These are phyloP conservation scores for Glebionis coronaria DNA, from an alignment of 129 eudicot species.

Conservation along the genomic window DNA sequence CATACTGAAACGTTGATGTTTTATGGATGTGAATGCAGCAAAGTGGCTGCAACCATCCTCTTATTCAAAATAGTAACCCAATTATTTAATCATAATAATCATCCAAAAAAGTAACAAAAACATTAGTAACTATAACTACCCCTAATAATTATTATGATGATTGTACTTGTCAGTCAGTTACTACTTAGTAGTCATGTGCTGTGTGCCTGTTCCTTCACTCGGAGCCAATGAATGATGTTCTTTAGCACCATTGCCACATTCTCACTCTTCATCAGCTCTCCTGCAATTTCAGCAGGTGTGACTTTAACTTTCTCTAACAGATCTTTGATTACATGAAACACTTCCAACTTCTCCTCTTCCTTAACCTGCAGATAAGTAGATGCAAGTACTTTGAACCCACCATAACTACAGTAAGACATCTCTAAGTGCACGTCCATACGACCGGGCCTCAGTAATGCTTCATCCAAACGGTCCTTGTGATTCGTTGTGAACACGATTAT, in stretches of 20 bases:
- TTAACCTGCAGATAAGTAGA: conserved; percentile 37
- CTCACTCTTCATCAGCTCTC: conserved; percentile 53
- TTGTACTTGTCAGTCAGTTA: not conserved
- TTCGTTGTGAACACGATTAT: conserved; percentile 56
- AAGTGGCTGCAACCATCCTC: too few species aligned
- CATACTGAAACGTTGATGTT: too few species aligned
- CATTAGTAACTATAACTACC: not conserved
- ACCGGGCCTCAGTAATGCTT: conserved; percentile 53
- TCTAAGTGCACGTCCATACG: conserved; percentile 58
- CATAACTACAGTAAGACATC: conserved; percentile 54
- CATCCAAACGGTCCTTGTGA: conserved; percentile 47
- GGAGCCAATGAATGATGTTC: conserved; percentile 29
- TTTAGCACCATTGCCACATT: conserved; percentile 31
- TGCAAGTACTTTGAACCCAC: conserved; percentile 45
- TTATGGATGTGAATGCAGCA: too few species aligned
- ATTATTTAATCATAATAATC: not conserved
- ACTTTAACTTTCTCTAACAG: conserved; percentile 35
- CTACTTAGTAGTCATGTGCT: not conserved
- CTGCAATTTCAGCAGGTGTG: conserved; percentile 59
- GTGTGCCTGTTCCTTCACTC: conserved; percentile 26
- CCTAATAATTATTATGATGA: not conserved
- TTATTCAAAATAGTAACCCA: not conserved
- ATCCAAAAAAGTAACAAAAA: not conserved
- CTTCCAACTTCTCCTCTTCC: conserved; percentile 27
- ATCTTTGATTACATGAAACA: conserved; percentile 27